A percentile compares a stretch with the other conserved stretches of the same genome.
phyloP scores from a whole-genome alignment of 2,329 filamentous ascomycete genomes.

The Aspergillus arachidicola region DNA sequence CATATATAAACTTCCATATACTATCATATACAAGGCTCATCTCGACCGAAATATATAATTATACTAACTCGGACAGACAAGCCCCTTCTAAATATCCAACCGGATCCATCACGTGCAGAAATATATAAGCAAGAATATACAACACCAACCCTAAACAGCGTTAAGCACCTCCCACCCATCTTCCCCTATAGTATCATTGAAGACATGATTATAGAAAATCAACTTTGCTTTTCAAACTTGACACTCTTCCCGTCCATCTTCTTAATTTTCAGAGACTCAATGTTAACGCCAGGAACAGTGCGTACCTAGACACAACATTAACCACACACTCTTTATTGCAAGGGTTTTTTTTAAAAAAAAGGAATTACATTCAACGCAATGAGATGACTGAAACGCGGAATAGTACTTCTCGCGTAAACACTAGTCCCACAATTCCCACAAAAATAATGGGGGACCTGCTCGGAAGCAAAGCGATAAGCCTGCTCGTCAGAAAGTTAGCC shows the following conservation, averaged over 20 bases:
- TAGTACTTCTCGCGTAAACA: constrained; percentile 23
- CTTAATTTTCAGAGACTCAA: constrained; percentile 29
- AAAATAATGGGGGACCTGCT: constrained; percentile 32
- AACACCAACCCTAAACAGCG: not conserved
- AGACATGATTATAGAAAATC: not conserved
- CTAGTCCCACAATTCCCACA: constrained; percentile 35
- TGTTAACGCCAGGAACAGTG: constrained; percentile 28
- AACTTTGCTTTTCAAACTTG: not conserved
- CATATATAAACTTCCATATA: not conserved
- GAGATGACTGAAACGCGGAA: constrained; percentile 22
- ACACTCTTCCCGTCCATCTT: constrained; percentile 20
- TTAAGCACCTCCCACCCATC: not conserved
- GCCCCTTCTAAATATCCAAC: not conserved
- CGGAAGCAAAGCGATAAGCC: constrained; percentile 31
- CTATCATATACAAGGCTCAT: not conserved
- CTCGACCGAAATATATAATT: not conserved
- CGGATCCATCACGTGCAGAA: not conserved
- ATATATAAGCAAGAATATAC: not conserved
- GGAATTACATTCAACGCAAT: constrained; percentile 33
- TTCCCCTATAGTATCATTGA: not conserved
- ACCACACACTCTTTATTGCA: not conserved
- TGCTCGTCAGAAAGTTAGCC: not conserved
- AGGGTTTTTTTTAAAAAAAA: too few species aligned
- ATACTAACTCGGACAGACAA: fast-evolving
- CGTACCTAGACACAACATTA: constrained; percentile 21